These are phyloP conservation scores for Emergomyces orientalis DNA, from an alignment of 2,329 filamentous ascomycete species.

Conservation along the genomic window DNA sequence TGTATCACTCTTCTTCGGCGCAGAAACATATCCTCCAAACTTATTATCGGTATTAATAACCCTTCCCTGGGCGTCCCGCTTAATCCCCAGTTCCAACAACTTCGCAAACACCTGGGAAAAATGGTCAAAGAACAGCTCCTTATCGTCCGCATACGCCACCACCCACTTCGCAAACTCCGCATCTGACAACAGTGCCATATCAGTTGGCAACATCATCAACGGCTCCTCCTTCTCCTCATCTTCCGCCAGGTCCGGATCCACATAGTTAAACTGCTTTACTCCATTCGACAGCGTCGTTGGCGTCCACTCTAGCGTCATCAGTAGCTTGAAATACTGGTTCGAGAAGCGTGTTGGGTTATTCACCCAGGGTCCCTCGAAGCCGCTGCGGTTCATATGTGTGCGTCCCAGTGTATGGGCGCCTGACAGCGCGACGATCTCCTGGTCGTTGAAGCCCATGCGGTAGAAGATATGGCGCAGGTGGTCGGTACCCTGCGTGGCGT, in stretches of 20 bases:
- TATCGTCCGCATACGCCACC: conserved; percentile 50
- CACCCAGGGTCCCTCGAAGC: conserved; percentile 52
- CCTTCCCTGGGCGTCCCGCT: conserved; percentile 44
- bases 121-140: conserved; percentile 53
- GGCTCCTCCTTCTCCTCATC: conserved; percentile 42
- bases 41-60: conserved; percentile 50
- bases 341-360: conserved; percentile 51
- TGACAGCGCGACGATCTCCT: conserved; percentile 49
- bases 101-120: conserved; percentile 52
- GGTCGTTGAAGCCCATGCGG: conserved; percentile 52
- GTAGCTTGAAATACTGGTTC: conserved; percentile 49
- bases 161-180: conserved; percentile 48
- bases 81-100: conserved; percentile 52
- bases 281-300: conserved; percentile 46
- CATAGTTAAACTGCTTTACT: conserved; percentile 49
- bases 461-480: conserved; percentile 50
- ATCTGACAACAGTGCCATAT: conserved; percentile 51
- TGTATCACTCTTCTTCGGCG: conserved; percentile 47
- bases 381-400: conserved; percentile 47
- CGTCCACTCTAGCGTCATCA: conserved; percentile 46
- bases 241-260: conserved; percentile 43
- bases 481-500: conserved; percentile 46
- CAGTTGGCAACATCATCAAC: conserved; percentile 59
- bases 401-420: conserved; percentile 51
- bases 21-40: conserved; percentile 47